Evolutionary conservation across 2,329 filamentous ascomycete species (phyloP), one percentile per base, ranked within the genome.

Genomic region (Aureobasidium sp.): DNA sequence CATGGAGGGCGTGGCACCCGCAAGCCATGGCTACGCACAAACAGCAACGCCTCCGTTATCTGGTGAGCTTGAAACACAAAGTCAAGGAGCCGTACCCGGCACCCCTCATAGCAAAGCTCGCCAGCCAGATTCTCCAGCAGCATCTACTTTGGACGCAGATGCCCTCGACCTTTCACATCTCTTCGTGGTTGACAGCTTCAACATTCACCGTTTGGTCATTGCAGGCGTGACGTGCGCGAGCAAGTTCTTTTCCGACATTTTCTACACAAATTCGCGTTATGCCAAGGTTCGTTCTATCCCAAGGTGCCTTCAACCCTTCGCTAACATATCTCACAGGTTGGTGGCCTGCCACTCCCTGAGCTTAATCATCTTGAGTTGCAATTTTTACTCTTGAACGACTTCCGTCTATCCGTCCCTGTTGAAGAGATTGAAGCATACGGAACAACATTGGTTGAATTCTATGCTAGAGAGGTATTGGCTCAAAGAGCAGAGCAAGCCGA

Each of bases 231-330:
- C 94, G 3, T 97, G 94, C 74, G 92, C 94, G 5, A 97, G 93
- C 83, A 99, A 99, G 75, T 99, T 97, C 80, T 99, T 99, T 75
- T 97, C 93, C 5, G 85, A 99, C 75, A 93, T 97, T 42, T 99
- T 99, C 69, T 99, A 97, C 73, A 99, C 94, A 10, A 99, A 99
- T 74, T 97, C 94, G 60, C 84, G 94, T 85, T 99, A 99, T 73
- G 94, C 94, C 62, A 99, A 97, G 88, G 94, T 96, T 80, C 64
- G 80, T 76, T 17, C 6, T 61, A 35, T 31, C 50, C n/a, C 27
- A 5, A 11, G 5, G 61, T 60, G 8, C 27, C 15, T 11, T 27
- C 38, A 29, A 3, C 8, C 5, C 51, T 23, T 33, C 31, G 21
- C 33, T 38, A 23, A 29, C 50, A 29, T 19, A 3, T 57, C 33